A percentile compares a stretch with the other conserved stretches of the same genome.
phyloP scores from a whole-genome alignment of 2,329 filamentous ascomycete genomes.

The Penicillium sp. region DNA sequence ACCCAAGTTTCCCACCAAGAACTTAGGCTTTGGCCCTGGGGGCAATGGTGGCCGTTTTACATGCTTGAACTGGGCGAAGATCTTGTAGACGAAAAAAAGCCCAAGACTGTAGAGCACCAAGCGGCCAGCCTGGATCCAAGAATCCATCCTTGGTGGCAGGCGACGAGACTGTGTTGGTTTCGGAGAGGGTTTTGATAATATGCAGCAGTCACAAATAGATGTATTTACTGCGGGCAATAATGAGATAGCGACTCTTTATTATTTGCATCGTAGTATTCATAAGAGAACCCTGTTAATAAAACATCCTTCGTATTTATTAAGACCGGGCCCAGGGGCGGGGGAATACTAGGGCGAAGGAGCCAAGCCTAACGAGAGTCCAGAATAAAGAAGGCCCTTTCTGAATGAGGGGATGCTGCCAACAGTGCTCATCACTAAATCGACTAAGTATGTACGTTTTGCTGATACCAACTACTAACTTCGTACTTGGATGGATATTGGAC shows the following conservation, averaged over 20 bases:
- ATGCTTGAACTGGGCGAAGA: slow-evolving; percentile 10
- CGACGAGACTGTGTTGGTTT: background rate
- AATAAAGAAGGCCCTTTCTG: background rate
- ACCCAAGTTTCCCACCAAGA: slow-evolving; percentile 48
- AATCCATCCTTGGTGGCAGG: slow-evolving; percentile 3
- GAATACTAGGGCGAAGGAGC: background rate
- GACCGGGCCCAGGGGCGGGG: slow-evolving; percentile 1
- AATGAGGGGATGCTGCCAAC: background rate
- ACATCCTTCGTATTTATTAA: background rate
- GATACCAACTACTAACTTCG: no score
- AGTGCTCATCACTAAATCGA: background rate
- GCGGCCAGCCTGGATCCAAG: background rate
- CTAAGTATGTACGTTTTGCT: background rate
- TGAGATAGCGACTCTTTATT: background rate
- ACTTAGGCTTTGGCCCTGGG: slow-evolving; percentile 49
- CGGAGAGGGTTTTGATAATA: background rate
- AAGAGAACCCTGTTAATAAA: background rate
- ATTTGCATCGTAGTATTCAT: background rate
- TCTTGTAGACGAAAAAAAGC: slow-evolving; percentile 8
- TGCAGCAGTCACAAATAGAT: background rate
- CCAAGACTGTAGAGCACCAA: slow-evolving; percentile 3
- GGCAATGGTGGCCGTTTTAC: slow-evolving; percentile 25
- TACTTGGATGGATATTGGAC: background rate
- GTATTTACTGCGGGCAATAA: background rate
- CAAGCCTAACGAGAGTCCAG: background rate